These are phyloP conservation scores for Houttuynia cordata DNA, from an alignment of 164 flowering plant species.

Conservation along the genomic window DNA sequence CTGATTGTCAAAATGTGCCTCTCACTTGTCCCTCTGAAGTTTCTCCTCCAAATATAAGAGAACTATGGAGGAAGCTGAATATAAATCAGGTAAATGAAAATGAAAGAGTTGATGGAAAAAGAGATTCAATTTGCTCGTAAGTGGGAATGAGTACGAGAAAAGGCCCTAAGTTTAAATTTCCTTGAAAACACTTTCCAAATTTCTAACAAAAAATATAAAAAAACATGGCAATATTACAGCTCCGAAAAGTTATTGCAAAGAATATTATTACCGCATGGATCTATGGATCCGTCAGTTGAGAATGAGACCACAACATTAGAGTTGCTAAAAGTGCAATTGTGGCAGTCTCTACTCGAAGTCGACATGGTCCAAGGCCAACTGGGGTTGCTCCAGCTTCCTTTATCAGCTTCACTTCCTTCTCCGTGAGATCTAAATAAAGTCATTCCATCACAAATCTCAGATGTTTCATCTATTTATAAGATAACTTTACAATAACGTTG, in stretches of 20 bases:
- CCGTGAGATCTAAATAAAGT: constrained; percentile 57
- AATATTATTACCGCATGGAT: no score
- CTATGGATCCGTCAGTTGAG: constrained; percentile 17
- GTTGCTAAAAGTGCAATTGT: constrained; percentile 67
- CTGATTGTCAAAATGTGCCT: no score
- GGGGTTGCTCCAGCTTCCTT: constrained; percentile 66
- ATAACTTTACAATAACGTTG: not conserved
- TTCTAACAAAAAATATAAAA: no score
- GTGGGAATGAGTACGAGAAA: no score
- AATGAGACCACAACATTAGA: constrained; percentile 85
- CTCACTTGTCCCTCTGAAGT: no score
- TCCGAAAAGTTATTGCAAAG: not conserved
- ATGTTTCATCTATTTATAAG: not conserved
- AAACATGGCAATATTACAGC: not conserved
- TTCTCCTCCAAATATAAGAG: no score
- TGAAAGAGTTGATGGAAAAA: no score
- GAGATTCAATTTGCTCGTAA: no score
- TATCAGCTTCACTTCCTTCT: constrained; percentile 50
- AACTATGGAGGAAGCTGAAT: no score
- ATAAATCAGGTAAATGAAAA: no score
- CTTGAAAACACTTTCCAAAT: no score
- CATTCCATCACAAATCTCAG: not conserved
- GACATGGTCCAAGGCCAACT: constrained; percentile 84
- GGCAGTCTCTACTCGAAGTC: constrained; percentile 91
- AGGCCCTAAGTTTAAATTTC: no score